Percentiles rank a stretch among this genome's conserved stretches.
Evolutionary conservation across 371 early-diverging fungal species (phyloP).

Genomic region (Fennellomyces sp.): DNA sequence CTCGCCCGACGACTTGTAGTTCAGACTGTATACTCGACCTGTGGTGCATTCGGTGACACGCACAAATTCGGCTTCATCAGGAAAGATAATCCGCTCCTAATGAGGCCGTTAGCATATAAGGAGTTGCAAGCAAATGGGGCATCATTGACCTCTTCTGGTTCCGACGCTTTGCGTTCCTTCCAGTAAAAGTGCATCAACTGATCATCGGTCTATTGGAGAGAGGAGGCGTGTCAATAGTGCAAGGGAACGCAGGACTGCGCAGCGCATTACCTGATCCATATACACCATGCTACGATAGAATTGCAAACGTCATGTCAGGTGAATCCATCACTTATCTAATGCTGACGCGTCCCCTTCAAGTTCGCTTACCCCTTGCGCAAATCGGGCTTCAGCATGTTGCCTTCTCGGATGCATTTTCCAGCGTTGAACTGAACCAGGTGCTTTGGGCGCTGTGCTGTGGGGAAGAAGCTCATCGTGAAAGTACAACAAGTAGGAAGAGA

Average conservation of each 20-base stretch:
- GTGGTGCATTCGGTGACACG: conserved; percentile 68
- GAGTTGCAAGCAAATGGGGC: conserved; percentile 2
- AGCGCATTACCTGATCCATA: conserved; percentile 61
- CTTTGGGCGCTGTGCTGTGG: conserved; percentile 24
- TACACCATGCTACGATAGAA: conserved; percentile 40
- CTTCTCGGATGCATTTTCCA: conserved; percentile 74
- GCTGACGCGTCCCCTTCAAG: conserved; percentile 10
- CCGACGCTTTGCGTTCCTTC: conserved; percentile 62
- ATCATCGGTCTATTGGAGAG: conserved; percentile 65
- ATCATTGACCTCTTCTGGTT: conserved; percentile 57
- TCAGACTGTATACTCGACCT: conserved; percentile 76
- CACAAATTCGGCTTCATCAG: conserved; percentile 76
- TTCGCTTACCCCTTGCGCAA: conserved; percentile 66
- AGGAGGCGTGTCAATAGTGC: too few species aligned
- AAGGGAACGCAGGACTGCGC: too few species aligned
- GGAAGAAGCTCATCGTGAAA: conserved; percentile 40
- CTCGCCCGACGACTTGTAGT: conserved; percentile 75
- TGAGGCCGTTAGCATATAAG: too few species aligned
- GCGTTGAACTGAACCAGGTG: conserved; percentile 76
- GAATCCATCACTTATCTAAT: conserved; percentile 1
- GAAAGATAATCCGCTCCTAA: conserved; percentile 76
- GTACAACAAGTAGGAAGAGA: too few species aligned
- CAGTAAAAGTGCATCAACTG: conserved; percentile 77
- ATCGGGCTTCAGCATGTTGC: conserved; percentile 69
- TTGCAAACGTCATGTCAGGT: background rate